Percentiles rank a stretch among this genome's conserved stretches.
These are phyloP conservation scores for Suhomyces xylopsoci DNA, from an alignment of 805 yeast species.

Conservation along the genomic window DNA sequence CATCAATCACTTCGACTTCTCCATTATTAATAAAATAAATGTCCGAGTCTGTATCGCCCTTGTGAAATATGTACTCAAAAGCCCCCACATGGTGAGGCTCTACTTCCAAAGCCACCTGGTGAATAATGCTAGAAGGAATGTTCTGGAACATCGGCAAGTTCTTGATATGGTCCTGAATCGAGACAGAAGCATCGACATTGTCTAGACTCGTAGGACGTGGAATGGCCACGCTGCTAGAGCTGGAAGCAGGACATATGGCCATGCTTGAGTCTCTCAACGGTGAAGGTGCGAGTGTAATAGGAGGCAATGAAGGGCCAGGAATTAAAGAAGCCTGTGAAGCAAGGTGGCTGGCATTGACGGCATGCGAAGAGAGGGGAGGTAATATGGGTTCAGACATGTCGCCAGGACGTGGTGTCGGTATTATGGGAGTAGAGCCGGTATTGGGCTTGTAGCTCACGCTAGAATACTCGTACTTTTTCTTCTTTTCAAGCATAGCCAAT, in stretches of 20 bases:
- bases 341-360: conserved; percentile 10
- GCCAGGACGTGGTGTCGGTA: not conserved
- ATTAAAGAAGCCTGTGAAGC: conserved; percentile 10
- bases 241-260: conserved; percentile 9
- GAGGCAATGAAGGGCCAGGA: conserved; percentile 16
- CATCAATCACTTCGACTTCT: conserved; percentile 62
- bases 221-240: conserved; percentile 10
- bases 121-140: conserved; percentile 57
- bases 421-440: not conserved
- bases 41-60: conserved; percentile 60
- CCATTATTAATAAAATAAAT: conserved; percentile 67
- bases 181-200: conserved; percentile 51
- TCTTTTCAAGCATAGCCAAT: conserved; percentile 65
- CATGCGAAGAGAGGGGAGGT: conserved; percentile 6
- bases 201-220: conserved; percentile 12
- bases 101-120: conserved; percentile 60
- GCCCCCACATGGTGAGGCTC: conserved; percentile 54
- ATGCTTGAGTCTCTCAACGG: conserved; percentile 13
- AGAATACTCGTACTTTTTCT: conserved; percentile 44
- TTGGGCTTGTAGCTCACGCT: conserved; percentile 16
- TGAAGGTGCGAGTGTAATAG: conserved; percentile 15
- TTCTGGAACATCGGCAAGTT: conserved; percentile 57
- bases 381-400: not conserved
- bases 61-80: conserved; percentile 57
- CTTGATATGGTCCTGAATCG: conserved; percentile 56